phyloP scores from a whole-genome alignment of 2,329 filamentous ascomycete genomes.

The Dothideomycetes sp. region DNA sequence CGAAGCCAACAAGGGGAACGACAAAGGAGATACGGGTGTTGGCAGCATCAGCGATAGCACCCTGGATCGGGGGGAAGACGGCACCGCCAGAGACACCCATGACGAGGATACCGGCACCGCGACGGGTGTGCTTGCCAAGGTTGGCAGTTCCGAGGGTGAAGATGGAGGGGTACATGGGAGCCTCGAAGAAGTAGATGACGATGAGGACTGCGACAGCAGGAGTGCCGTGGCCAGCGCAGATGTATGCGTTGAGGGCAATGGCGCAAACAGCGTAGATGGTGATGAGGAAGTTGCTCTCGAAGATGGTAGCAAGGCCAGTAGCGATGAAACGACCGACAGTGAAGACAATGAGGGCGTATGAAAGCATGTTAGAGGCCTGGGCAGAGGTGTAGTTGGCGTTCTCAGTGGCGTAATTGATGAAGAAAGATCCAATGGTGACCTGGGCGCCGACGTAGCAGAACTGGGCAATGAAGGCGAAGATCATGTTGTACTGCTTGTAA shows the following conservation, averaged over 20 bases:
- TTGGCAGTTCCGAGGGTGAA: constrained; percentile 30
- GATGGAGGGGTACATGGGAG: constrained; percentile 26
- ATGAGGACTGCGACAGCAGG: constrained; percentile 24
- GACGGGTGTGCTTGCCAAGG: constrained; percentile 26
- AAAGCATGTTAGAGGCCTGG: constrained; percentile 25
- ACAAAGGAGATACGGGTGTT: constrained; percentile 32
- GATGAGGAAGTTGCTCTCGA: constrained; percentile 26
- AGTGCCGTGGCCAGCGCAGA: constrained; percentile 20
- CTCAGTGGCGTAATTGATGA: constrained; percentile 30
- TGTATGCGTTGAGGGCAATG: constrained; percentile 24
- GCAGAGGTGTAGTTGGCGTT: constrained; percentile 18
- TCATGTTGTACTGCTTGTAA: constrained; percentile 30
- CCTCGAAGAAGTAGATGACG: constrained; percentile 27
- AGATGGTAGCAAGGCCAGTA: constrained; percentile 21
- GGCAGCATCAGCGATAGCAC: constrained; percentile 27
- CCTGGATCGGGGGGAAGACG: constrained; percentile 26
- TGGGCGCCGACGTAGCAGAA: constrained; percentile 29
- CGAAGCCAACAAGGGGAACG: constrained; percentile 33
- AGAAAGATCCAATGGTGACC: constrained; percentile 25
- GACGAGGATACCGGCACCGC: constrained; percentile 29
- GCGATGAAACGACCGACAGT: constrained; percentile 29
- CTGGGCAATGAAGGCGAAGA: constrained; percentile 25
- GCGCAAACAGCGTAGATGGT: constrained; percentile 21
- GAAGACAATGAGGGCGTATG: constrained; percentile 27
- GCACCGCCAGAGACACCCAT: constrained; percentile 26